These are phyloP conservation scores for Raphanus sativus DNA, from an alignment of 345 rosid species.

Conservation along the genomic window DNA sequence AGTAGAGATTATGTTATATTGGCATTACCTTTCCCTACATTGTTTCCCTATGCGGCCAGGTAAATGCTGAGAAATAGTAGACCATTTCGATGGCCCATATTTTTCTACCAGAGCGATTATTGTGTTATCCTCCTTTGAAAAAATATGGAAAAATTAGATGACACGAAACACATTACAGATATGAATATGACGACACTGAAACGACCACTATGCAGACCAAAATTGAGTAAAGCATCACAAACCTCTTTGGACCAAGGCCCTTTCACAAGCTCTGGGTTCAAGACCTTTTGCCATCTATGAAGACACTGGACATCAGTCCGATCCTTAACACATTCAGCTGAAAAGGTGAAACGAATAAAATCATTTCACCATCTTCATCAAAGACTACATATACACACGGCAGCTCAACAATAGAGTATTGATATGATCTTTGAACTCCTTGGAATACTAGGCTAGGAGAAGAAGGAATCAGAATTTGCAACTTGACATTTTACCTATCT, in stretches of 20 bases:
- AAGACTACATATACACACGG: neutral
- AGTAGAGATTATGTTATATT: neutral
- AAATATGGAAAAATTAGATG: constrained; percentile 14
- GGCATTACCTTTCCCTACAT: constrained; percentile 85
- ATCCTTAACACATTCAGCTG: constrained; percentile 96
- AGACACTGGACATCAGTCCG: constrained; percentile 99
- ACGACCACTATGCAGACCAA: neutral
- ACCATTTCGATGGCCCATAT: constrained; percentile 96
- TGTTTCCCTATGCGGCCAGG: constrained; percentile 99
- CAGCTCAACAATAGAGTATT: neutral
- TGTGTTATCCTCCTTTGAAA: constrained; percentile 70
- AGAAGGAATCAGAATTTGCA: neutral
- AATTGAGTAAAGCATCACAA: constrained; percentile 19
- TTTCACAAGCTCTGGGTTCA: constrained; percentile 96
- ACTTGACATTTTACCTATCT: constrained; percentile 65
- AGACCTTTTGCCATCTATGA: constrained; percentile 99
- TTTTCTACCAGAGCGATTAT: constrained; percentile 78
- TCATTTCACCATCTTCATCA: constrained; percentile 6
- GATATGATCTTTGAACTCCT: neutral
- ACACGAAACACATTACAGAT: neutral
- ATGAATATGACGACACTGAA: neutral
- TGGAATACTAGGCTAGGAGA: constrained; percentile 10
- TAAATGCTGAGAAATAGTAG: constrained; percentile 94
- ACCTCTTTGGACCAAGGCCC: constrained; percentile 99
- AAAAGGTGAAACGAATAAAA: constrained; percentile 38